These are phyloP conservation scores for Yamadazyma takamatsuzukensis DNA, from an alignment of 805 yeast genomes.

Conservation along the genomic window DNA sequence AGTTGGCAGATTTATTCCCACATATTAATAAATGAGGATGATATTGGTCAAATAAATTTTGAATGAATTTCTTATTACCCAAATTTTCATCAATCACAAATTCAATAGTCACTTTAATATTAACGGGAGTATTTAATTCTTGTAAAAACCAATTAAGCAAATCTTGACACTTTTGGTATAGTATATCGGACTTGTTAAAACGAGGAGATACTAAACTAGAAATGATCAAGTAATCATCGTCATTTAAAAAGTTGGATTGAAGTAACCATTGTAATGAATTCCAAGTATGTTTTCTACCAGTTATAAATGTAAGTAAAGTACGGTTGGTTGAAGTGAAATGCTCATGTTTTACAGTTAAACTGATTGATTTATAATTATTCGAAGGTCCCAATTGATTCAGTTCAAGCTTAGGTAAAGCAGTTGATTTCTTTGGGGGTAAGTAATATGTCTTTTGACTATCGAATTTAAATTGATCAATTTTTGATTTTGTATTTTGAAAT, in stretches of 20 bases:
- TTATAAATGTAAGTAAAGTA: constrained; percentile 34
- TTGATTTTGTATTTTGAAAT: constrained; percentile 33
- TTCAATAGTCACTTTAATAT: constrained; percentile 38
- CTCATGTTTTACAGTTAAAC: constrained; percentile 44
- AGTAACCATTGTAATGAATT: constrained; percentile 37
- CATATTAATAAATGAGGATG: constrained; percentile 36
- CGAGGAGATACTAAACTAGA: constrained; percentile 28
- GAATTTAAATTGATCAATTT: constrained; percentile 44
- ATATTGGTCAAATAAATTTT: constrained; percentile 36
- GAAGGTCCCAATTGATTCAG: constrained; percentile 22
- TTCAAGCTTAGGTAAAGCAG: constrained; percentile 3
- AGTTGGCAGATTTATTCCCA: constrained; percentile 37
- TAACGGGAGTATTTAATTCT: constrained; percentile 15
- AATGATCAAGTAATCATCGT: constrained; percentile 39
- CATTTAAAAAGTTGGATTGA: constrained; percentile 21
- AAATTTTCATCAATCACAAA: constrained; percentile 22
- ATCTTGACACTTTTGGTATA: constrained; percentile 20
- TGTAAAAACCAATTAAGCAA: constrained; percentile 21
- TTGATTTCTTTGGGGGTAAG: constrained; percentile 13
- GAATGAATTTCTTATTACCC: constrained; percentile 33
- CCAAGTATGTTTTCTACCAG: constrained; percentile 45
- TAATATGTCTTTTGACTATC: constrained; percentile 35
- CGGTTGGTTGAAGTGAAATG: constrained; percentile 17
- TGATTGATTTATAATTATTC: constrained; percentile 33
- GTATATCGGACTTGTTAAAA: constrained; percentile 1